phyloP scores from a whole-genome alignment of 1,284 basidiomycete genomes.

The Pisolithus thermaeus region DNA sequence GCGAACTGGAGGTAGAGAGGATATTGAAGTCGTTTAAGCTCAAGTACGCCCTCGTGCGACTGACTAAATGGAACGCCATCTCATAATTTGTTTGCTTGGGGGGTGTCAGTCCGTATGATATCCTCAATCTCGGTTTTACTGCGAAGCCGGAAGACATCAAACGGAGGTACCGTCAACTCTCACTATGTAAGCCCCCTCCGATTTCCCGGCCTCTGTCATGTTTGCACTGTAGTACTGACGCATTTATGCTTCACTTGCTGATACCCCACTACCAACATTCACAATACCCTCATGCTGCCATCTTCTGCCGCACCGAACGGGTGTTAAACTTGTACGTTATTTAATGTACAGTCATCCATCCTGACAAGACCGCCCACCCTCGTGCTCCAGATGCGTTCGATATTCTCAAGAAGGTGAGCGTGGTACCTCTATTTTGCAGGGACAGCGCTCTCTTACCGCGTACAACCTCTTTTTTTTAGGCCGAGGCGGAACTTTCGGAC shows the following conservation, averaged over 20 bases:
- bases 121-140: constrained; percentile 61
- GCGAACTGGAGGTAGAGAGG: constrained; percentile 79
- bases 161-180: constrained; percentile 75
- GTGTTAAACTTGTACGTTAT: constrained; percentile 33
- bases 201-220: neutral
- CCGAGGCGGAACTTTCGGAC: constrained; percentile 74
- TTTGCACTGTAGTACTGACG: constrained; percentile 16
- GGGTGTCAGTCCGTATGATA: constrained; percentile 64
- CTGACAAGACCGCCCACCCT: constrained; percentile 75
- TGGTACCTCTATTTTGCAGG: neutral
- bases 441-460: neutral
- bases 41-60: constrained; percentile 46
- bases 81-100: too few species aligned
- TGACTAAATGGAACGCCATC: too few species aligned
- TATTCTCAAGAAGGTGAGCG: constrained; percentile 72
- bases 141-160: constrained; percentile 70
- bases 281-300: neutral
- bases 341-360: constrained; percentile 69
- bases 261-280: neutral
- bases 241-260: constrained; percentile 9
- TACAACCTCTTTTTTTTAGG: constrained; percentile 39
- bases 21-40: constrained; percentile 81
- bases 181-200: constrained; percentile 56
- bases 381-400: constrained; percentile 82
- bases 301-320: constrained; percentile 6